Percentiles rank a stretch among this genome's conserved stretches.
Conservation (phyloP, 768 basidiomycete species). For the Asterophora lycoperdoides region DNA sequence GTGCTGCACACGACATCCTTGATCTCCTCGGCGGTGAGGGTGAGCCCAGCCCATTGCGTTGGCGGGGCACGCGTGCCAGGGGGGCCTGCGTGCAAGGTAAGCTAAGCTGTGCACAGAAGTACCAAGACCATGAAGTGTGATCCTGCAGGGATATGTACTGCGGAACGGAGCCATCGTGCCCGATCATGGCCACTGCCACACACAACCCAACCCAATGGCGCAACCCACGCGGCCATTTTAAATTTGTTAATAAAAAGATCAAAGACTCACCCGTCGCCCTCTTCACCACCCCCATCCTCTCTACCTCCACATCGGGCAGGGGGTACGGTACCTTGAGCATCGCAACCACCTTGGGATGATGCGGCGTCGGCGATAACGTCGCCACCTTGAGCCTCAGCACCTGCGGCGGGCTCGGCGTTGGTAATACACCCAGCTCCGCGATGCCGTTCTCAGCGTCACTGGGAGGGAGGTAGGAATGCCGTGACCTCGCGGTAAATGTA, state of each 20-base stretch:
- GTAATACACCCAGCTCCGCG: conserved; percentile 7
- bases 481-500: conserved; percentile 12
- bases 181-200: background rate
- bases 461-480: conserved; percentile 7
- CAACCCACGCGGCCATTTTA: too few species aligned
- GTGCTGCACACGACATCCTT: conserved; percentile 90
- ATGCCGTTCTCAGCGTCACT: background rate
- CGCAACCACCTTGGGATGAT: conserved; percentile 92
- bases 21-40: conserved; percentile 85
- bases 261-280: conserved; percentile 34
- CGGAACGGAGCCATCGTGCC: background rate
- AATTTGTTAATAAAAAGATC: background rate
- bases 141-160: too few species aligned
- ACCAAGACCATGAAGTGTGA: background rate
- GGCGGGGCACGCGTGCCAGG: conserved; percentile 1
- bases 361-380: conserved; percentile 86
- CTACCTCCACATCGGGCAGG: conserved; percentile 76
- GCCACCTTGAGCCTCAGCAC: conserved; percentile 64
- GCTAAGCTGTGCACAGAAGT: background rate
- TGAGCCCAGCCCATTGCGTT: conserved; percentile 38
- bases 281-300: conserved; percentile 48
- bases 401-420: conserved; percentile 19
- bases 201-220: too few species aligned
- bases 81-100: conserved; percentile 2
- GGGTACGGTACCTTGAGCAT: conserved; percentile 90